Evolutionary conservation across 2,329 filamentous ascomycete genomes (phyloP), one percentile per base, ranked within the genome.

Genomic region (Xylaria multiplex): DNA sequence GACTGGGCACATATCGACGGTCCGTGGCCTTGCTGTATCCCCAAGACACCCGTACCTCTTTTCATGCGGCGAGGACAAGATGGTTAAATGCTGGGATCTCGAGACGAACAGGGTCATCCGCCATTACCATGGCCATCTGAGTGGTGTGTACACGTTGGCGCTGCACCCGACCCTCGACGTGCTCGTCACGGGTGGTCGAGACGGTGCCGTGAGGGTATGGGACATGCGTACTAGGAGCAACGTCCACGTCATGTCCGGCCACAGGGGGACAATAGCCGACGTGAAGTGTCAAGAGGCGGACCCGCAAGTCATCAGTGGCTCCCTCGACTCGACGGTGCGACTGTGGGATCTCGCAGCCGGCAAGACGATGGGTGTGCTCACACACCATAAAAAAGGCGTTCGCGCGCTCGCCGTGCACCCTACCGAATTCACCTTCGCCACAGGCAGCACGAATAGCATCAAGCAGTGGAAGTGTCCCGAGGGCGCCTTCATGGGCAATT

Each of bases 401-500:
- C 88, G 96, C 57, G 90, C 91, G 2, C 85, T 99, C 13, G 88
- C 93, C 11, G 86, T 91, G 3, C 96, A 99, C 77, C 96, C 96
- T 0, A 89, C 88, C 66, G 96, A 99, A 79, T 99, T 97, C 77
- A 99, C 96, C 0, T 99, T 99, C 77, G 96, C 96, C 4, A 94
- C 89, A 66, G 96, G 91, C 49, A 97, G 93, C 75, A 94, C 95
- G 0, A 91, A 92, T 27, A 94, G 92, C 77, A 97, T 99, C 81
- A 99, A 99, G 84, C 96, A 99, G 81, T 99, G 96, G 95, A 97
- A 98, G 79, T 98, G 94, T 72, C 96, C 96, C 1, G 93, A 97
- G 77, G 96, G 95, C 43, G 93, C 93, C 16, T 98, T 99, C 77
- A 99, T 99, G 96, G 94, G 97, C 79, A 98, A 98, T 77, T 98